Percentiles rank a stretch among this genome's conserved stretches.
Conservation (phyloP, 371 early-diverging fungal genomes). For the Mortierella sp. region DNA sequence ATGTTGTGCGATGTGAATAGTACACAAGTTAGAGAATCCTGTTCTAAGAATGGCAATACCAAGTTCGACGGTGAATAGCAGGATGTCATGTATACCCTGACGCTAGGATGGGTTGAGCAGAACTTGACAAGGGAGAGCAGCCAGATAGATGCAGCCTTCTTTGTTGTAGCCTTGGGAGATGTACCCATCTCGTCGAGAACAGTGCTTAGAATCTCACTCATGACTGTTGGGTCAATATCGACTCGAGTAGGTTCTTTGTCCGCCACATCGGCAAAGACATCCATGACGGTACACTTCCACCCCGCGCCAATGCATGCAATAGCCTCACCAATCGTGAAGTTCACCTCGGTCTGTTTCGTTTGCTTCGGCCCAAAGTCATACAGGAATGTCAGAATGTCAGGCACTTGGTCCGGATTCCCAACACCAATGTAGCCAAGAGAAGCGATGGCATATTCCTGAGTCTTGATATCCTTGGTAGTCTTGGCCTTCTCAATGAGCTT, state of each 20-base stretch:
- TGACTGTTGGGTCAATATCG: constrained; percentile 20
- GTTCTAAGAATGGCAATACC: too few species aligned
- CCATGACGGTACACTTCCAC: constrained; percentile 76
- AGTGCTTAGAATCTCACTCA: constrained; percentile 60
- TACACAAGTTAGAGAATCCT: too few species aligned
- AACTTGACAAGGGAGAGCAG: constrained; percentile 85
- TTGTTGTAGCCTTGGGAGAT: constrained; percentile 67
- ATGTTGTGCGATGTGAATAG: too few species aligned
- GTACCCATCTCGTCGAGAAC: constrained; percentile 62
- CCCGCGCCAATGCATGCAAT: constrained; percentile 75
- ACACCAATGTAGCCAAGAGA: constrained; percentile 79
- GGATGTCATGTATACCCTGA: constrained; percentile 55
- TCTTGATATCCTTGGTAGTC: constrained; percentile 73
- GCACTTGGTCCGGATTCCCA: constrained; percentile 56
- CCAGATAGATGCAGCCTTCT: constrained; percentile 90
- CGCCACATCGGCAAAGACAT: constrained; percentile 50
- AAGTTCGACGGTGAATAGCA: too few species aligned
- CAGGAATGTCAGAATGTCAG: constrained; percentile 64
- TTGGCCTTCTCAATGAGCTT: constrained; percentile 61
- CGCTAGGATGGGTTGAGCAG: constrained; percentile 62
- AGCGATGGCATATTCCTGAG: constrained; percentile 78
- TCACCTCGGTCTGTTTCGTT: constrained; percentile 83
- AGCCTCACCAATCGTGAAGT: constrained; percentile 88
- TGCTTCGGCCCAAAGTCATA: constrained; percentile 69
- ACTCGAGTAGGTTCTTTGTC: constrained; percentile 27